phyloP scores from a whole-genome alignment of 306 rosid species.

The Calophaca sinica region DNA sequence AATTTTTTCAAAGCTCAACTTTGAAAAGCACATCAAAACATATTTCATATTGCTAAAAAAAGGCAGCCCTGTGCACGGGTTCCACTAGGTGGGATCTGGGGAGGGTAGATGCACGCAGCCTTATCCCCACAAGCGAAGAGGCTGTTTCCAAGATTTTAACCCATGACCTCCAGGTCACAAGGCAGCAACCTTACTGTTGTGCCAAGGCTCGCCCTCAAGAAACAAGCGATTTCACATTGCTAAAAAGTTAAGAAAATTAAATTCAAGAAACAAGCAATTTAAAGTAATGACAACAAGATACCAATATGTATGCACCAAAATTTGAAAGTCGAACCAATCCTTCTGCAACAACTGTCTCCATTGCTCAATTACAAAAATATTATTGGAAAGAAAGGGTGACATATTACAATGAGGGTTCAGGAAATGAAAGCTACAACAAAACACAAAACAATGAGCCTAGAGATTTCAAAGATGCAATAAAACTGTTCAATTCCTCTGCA shows the following conservation, averaged over 20 bases:
- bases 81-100: too few relatives aligned
- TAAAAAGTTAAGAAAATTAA: slow-evolving; percentile 6
- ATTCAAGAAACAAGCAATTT: slow-evolving; percentile 30
- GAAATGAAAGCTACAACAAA: slow-evolving; percentile 29
- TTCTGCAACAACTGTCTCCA: slow-evolving; percentile 15
- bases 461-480: slow-evolving; percentile 26
- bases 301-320: slow-evolving; percentile 13
- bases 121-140: too few relatives aligned
- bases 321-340: slow-evolving; percentile 8
- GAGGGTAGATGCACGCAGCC: too few relatives aligned
- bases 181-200: too few relatives aligned
- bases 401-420: not conserved
- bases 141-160: too few relatives aligned
- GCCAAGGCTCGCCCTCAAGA: too few relatives aligned
- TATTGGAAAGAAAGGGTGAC: not conserved
- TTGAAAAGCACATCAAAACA: slow-evolving; percentile 7
- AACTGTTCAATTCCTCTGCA: not conserved
- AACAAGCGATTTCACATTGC: not conserved
- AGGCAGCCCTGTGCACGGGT: too few relatives aligned
- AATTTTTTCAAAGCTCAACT: not conserved
- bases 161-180: too few relatives aligned
- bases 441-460: not conserved
- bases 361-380: slow-evolving; percentile 4
- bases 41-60: not conserved
- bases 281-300: slow-evolving; percentile 33